Base-by-base conservation (phyloP, 257 asterid genomes). In the Misopates orontium region DNA sequence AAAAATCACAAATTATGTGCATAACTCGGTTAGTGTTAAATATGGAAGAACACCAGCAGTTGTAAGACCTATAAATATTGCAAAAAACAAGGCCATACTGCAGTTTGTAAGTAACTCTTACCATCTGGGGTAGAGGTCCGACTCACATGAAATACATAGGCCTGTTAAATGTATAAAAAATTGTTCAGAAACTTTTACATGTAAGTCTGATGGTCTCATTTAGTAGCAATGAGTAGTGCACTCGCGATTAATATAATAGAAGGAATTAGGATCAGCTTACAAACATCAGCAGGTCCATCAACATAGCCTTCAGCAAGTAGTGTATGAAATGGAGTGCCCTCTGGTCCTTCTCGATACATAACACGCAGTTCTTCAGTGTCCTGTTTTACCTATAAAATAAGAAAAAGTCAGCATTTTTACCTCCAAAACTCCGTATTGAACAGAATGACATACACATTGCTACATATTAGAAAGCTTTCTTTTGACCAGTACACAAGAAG, bases 331-430 rank as follows among this genome's bases (percentile, higher is more conserved):
- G 96, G 99, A 66, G 95, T 86, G 70, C 92, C 96, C 60, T 84
- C 92, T 19, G 88, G 92, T 51, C 99, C 99, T 79, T 86, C 96
- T 70, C 90, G 74, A 73, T 93, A 93, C 99, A 93, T 93, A 31
- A 93, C 96, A 31, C 99, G 87, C 28, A 78, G 74, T 42, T 90
- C 99, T 63, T 87, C 92, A 1, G 92, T 80, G 72, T 93, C 99
- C 73, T 86, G 86, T 73, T 93, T 90, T 66, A 93, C 72, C 98
- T 89, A 82, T 59, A 73, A 61, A 69, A 66, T 6, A 52, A 42
- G 53, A 62, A 47, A 54, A 57, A 54, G 51, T 31, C 68, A 68
- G 40, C 16, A 62, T 21, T 13, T 18, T 49, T 42, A 6, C 31
- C 18, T 6, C 36, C 2, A 19, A 62, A 55, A 31, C 48, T 31